phyloP scores from a whole-genome alignment of 306 rosid species.

The Betula pendula region DNA sequence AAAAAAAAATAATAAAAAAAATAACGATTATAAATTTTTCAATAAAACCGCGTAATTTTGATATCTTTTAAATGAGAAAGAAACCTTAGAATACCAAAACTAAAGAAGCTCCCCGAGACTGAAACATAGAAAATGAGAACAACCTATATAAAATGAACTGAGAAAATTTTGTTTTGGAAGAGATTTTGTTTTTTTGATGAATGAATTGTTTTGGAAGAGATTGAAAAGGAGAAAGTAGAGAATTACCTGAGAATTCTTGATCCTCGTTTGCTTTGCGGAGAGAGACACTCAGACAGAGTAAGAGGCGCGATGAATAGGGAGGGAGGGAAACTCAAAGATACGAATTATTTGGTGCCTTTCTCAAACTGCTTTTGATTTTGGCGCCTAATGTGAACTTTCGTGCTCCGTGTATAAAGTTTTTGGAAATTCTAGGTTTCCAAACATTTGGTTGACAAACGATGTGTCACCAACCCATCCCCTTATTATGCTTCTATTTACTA shows the following conservation, averaged over 20 bases:
- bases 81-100: background rate
- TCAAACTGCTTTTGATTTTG: too few relatives aligned
- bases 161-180: background rate
- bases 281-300: background rate
- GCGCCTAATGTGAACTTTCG: too few relatives aligned
- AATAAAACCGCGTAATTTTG: background rate
- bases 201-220: background rate
- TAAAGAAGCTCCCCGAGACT: background rate
- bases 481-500: too few relatives aligned
- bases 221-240: background rate
- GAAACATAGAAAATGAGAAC: background rate
- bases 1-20: background rate
- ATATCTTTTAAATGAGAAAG: background rate
- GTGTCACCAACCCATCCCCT: too few relatives aligned
- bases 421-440: too few relatives aligned
- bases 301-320: background rate
- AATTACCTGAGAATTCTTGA: slow-evolving; percentile 18
- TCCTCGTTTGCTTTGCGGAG: background rate
- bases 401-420: too few relatives aligned
- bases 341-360: too few relatives aligned
- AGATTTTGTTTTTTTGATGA: too few relatives aligned
- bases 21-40: background rate
- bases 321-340: slow-evolving; percentile 36
- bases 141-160: background rate
- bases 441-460: too few relatives aligned